Conservation (phyloP, 352 stramenopile genomes). For the Achlya hypogyna region DNA sequence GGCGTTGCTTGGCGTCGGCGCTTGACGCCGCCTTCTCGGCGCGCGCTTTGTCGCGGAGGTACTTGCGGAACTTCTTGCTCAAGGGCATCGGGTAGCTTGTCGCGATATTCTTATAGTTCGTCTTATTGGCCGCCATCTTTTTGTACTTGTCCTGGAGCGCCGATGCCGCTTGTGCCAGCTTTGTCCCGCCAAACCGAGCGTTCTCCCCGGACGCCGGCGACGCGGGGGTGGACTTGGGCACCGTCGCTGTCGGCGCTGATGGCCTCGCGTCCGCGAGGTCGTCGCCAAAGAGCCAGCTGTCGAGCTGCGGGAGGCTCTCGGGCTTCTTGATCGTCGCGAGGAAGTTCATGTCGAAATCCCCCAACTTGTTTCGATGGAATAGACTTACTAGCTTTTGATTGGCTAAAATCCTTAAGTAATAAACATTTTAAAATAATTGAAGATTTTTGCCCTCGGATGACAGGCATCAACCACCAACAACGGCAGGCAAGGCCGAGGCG, state of each 20-base stretch:
- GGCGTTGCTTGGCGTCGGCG: neutral
- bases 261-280: neutral
- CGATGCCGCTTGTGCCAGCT: neutral
- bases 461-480: no score
- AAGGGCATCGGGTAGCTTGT: slow-evolving; percentile 5
- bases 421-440: neutral
- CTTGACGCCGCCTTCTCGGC: neutral
- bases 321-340: slow-evolving; percentile 12
- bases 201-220: neutral
- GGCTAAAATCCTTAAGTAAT: neutral
- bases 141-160: slow-evolving; percentile 17
- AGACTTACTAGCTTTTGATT: neutral
- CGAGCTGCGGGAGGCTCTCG: neutral
- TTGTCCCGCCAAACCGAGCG: neutral
- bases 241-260: neutral
- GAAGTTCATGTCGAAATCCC: slow-evolving; percentile 13
- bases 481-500: no score
- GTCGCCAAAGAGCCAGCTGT: slow-evolving; percentile 17
- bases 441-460: neutral
- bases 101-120: neutral
- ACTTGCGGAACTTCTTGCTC: slow-evolving; percentile 16
- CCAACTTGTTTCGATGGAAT: neutral
- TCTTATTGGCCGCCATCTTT: slow-evolving; percentile 5
- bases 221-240: neutral
- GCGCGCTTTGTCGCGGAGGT: neutral